Evolutionary conservation across 148 eudicot genomes (phyloP), one percentile per base, ranked within the genome.

Genomic region (Camellia granthamiana): DNA sequence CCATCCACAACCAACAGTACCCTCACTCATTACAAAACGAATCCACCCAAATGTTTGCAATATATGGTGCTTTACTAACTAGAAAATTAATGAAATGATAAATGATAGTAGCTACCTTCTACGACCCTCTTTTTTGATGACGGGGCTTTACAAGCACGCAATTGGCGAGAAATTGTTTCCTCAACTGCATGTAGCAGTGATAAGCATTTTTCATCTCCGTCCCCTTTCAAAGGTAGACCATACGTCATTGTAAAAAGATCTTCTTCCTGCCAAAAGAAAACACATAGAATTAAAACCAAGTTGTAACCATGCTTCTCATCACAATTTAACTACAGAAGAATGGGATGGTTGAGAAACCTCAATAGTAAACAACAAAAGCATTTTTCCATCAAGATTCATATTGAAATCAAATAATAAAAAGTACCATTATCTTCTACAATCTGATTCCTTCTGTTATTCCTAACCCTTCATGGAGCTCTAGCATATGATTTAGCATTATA

Each of bases 121-220:
- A 86, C 42, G 69, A 80, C 88, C 87, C 87, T 89, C 90, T 83
- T 93, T 83, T 90, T 93, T 51, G 89, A 81, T 52, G 86, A 76
- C 55, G 92, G 87, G 65, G 98, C 90, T 89, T 89, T 96, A 87
- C 91, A 92, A 59, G 99, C 95, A 80, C 94, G 92, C 64, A 93
- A 79, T 71, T 96, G 99, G 71, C 99, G 91, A 85, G 94, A 90
- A 79, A 96, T 84, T 76, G 97, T 96, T 81, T 96, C 99, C 78
- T 96, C 99, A 76, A 96, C 93, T 43, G 97, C 97, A 84, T 93
- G 91, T 76, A 93, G 77, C 78, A 85, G 86, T 78, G 97, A 87
- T 75, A 96, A 84, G 83, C 92, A 92, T 84, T 91, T 87, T 73
- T 96, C 99, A 87, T 92, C 98, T 83, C 93, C 94, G 54, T 92